Evolutionary conservation across 106 monocot genomes (phyloP), one percentile per base, ranked within the genome.

Genomic region (Dendrobium chrysotoxum): DNA sequence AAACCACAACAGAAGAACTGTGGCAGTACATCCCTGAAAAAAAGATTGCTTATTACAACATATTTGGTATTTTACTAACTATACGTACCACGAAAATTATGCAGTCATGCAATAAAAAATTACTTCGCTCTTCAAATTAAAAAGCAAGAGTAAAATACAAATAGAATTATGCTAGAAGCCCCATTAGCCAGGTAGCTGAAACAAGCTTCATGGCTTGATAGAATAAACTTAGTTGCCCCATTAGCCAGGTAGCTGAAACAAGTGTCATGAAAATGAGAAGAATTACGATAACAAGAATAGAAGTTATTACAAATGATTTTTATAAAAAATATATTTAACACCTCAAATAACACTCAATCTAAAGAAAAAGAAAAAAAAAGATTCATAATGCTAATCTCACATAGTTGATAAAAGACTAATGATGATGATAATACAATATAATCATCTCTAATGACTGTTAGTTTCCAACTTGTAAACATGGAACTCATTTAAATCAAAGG

Each of bases 11-110:
- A 98, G 86, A 82, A 98, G 88, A 44, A 85, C 80, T 66, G 94
- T 98, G 30, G 94, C 94, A 83, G 97, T 98, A 80, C 94, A 98
- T 65, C 97, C 97, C 97, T 97, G 90, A 78, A 89, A 87, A 66
- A 35, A 46, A 54, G n/a, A 75, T 20, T 41, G 28, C 41, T 42
- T 21, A 75, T 39, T 17, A 25, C 41, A 40, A 71, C 25, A 71
- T 26, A 65, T 65, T 65, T 25, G 64, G 7, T 26, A 25, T 50
- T 65, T 65, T 65, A 65, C 26, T 65, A 26, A 7, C 26, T 65
- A 65, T 23, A 65, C 9, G 64, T 65, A 65, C 64, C 23, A 26
- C 2, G 7, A 65, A 5, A 65, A n/a, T n/a, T 26, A 26, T 65
- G 25, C n/a, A 26, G 25, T 5, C 15, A 26, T 35, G 40, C 64